Evolutionary conservation across 129 eudicot genomes (phyloP), one percentile per base, ranked within the genome.

Genomic region (Centrapalus pauciflorus): DNA sequence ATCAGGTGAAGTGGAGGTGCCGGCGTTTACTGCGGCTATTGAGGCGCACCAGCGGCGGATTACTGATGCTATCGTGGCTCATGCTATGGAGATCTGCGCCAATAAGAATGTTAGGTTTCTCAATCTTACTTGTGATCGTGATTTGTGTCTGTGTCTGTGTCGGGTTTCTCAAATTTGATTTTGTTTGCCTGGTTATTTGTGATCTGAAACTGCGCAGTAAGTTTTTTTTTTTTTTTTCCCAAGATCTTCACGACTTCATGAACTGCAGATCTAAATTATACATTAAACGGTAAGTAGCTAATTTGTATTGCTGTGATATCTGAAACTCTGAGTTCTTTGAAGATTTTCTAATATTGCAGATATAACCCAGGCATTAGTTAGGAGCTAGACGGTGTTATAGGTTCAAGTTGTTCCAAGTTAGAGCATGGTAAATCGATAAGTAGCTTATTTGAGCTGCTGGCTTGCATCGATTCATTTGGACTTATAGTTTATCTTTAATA

Each of bases 21-120:
- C 96, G 51, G 93, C 96, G n/a, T 89, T 89, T 75, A 71, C 83
- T 10, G 93, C 84, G 5, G 96, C 93, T 0, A 89, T 85, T 10
- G 93, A 82, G 75, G 86, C 86, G 21, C 93, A 89, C 56, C 93
- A 85, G 75, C 52, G 71, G 20, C 87, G 93, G 46, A 81, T 85
- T 17, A 80, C 93, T 3, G 77, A 89, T 11, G 93, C 93, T 24
- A 73, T 89, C 32, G 51, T 89, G 19, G 67, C 72, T 33, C 93
- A 80, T 49, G 96, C 96, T 64, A 55, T 78, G 35, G 50, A 85
- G 66, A 83, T 89, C 51, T 81, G 87, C 60, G 68, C 85, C 4
- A 69, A 89, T 3, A 73, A 83, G 14, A 85, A 85, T 73, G 96
- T 89, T n/a, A 68, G 80, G 17, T 4, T n/a, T 64, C 45, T 57